These are phyloP conservation scores for Globisporangium radiosum DNA, from an alignment of 352 stramenopile species.

Conservation along the genomic window DNA sequence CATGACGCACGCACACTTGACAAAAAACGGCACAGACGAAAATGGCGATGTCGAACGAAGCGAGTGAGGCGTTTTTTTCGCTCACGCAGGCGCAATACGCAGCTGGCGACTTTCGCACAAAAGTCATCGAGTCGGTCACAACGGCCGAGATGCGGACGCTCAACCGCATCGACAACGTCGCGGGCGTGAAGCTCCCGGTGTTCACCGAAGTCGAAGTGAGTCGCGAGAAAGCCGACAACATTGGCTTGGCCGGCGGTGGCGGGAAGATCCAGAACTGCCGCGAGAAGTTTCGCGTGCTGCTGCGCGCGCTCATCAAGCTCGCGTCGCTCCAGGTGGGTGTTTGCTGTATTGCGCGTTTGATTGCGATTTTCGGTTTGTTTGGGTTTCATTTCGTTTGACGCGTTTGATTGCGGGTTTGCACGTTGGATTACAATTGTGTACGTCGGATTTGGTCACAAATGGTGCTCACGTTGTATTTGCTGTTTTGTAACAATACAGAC, in stretches of 20 bases:
- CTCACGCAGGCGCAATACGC: conserved; percentile 98
- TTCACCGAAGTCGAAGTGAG: conserved; percentile 96
- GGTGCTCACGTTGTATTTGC: no score
- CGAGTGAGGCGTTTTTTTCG: conserved; percentile 95
- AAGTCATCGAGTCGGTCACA: conserved; percentile 95
- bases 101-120: conserved; percentile 95
- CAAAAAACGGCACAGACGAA: conserved; percentile 47
- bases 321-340: conserved; percentile 68
- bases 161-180: conserved; percentile 98
- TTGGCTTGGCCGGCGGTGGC: conserved; percentile 94
- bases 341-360: conserved; percentile 19
- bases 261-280: conserved; percentile 96
- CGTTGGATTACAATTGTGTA: no score
- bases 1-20: conserved; percentile 16
- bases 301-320: conserved; percentile 84
- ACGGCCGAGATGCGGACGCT: conserved; percentile 93
- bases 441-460: no score
- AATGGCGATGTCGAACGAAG: conserved; percentile 84
- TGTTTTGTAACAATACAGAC: conserved; percentile 64
- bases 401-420: no score
- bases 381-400: no score
- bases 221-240: conserved; percentile 91
- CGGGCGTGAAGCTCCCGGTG: conserved; percentile 97
- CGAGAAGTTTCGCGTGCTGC: conserved; percentile 81
- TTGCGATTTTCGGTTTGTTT: conserved; percentile 24